phyloP scores from a whole-genome alignment of 2,329 filamentous ascomycete species.

The Aspergillus sp. region DNA sequence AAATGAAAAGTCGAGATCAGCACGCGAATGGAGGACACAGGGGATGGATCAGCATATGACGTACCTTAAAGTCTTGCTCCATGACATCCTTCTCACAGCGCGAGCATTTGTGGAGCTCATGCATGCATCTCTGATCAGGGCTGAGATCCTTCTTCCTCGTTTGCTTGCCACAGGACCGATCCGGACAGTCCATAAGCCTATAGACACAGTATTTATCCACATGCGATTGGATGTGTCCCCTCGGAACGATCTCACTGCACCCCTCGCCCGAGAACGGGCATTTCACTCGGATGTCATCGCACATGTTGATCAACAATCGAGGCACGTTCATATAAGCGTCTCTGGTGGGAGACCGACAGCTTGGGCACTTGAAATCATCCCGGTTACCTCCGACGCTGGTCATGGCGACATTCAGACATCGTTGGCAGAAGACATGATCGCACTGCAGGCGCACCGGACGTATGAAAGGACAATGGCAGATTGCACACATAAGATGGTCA shows the following conservation, averaged over 20 bases:
- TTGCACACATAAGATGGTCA: conserved; percentile 59
- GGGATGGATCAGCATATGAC: conserved; percentile 6
- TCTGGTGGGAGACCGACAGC: conserved; percentile 47
- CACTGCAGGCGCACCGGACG: conserved; percentile 55
- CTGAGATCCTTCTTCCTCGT: conserved; percentile 54
- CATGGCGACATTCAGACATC: conserved; percentile 51
- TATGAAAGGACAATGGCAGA: conserved; percentile 60
- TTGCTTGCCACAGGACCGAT: conserved; percentile 45
- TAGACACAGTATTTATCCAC: conserved; percentile 58
- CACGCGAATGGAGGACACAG: not conserved
- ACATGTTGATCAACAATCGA: conserved; percentile 56
- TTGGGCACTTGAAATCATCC: conserved; percentile 48
- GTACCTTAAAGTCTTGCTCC: conserved; percentile 50
- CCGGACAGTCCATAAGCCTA: conserved; percentile 49
- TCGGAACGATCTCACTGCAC: conserved; percentile 49
- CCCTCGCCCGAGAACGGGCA: conserved; percentile 54
- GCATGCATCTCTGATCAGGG: conserved; percentile 47
- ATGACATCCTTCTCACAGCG: conserved; percentile 50
- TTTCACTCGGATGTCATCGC: conserved; percentile 56
- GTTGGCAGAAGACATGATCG: conserved; percentile 60
- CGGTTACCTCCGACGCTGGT: conserved; percentile 26
- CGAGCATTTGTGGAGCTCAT: conserved; percentile 49
- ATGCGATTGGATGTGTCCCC: conserved; percentile 55
- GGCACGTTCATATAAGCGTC: conserved; percentile 42
- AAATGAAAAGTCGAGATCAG: conserved; percentile 1